Evolutionary conservation across 768 basidiomycete genomes (phyloP), one percentile per base, ranked within the genome.

Genomic region (Lentinus brumalis): DNA sequence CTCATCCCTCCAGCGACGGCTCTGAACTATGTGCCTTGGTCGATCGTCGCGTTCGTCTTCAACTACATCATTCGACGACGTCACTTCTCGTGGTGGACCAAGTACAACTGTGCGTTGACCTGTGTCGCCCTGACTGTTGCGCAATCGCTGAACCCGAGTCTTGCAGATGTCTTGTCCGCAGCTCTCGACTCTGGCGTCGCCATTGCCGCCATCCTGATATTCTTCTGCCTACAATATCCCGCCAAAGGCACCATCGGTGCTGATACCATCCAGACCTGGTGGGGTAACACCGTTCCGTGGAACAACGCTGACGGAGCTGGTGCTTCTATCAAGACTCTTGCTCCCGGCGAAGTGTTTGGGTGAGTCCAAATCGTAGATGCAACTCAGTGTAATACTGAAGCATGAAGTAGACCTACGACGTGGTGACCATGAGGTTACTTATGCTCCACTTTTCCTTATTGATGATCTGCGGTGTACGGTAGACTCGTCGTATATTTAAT

Each of bases 101-200:
- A 76, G 66, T 77, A 76, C 66, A 77, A 76, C 61, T 77, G 75
- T 71, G 44, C 47, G 62, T 55, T 18, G 35, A 26, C 16, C 11
- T 8, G 4, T 29, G 21, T 26, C 21, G 21, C 38, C 9, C 32
- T 16, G 45, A 9, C 2, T 7, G 15, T n/a, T 26, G 44, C 29
- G 18, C 3, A n/a, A 5, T 16, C 9, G 41, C 21, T 39, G 50
- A n/a, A 52, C 39, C 50, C 45, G n/a, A n/a, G 61, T 11, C 15
- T 30, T 39, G 16, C 50, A 89, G 87, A 91, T 70, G 86, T 91
- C 11, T 75, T 90, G 44, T 89, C 87, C 32, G 89, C 90, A 42
- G 88, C 88, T 26, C 75, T 92, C 59, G 90, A 92, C 72, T 82
- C 86, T 14, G 90, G 91, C 26, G 83, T 67, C 14, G 73, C 71